These are phyloP conservation scores for Pythium monospermum DNA, from an alignment of 352 stramenopile genomes.

Conservation along the genomic window DNA sequence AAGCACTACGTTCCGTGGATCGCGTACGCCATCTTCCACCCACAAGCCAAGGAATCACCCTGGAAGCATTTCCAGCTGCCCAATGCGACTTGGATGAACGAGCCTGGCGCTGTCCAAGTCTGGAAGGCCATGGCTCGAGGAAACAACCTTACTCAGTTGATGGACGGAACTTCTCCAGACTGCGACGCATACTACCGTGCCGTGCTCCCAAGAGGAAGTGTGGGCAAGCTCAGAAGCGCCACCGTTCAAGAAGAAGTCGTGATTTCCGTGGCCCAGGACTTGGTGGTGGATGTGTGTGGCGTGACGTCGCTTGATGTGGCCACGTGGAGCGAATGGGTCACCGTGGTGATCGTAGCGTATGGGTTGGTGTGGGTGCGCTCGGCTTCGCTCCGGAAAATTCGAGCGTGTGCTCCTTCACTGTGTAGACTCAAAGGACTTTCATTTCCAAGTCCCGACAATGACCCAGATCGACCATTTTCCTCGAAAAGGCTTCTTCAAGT, in stretches of 20 bases:
- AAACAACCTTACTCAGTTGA: not conserved
- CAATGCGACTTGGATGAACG: not conserved
- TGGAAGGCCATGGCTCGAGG: not conserved
- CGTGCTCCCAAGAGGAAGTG: too few species aligned
- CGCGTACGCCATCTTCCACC: not conserved
- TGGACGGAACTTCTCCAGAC: not conserved
- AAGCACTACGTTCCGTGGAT: not conserved
- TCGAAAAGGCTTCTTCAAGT: not conserved
- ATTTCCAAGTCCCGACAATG: not conserved
- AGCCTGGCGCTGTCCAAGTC: too few species aligned
- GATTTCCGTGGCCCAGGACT: not conserved
- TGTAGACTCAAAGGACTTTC: not conserved
- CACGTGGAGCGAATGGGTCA: conserved; percentile 4
- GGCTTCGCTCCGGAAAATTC: not conserved
- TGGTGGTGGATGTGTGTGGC: not conserved
- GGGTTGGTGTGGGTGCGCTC: conserved; percentile 2
- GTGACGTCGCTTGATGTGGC: not conserved
- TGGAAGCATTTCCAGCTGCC: not conserved
- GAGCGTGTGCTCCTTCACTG: not conserved
- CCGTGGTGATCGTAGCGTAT: not conserved
- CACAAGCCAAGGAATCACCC: not conserved
- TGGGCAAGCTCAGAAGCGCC: not conserved
- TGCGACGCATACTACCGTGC: not conserved
- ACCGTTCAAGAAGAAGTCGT: not conserved
- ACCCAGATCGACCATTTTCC: not conserved